Base-by-base conservation (phyloP, 257 asterid species). In the Cruciata laevipes region DNA sequence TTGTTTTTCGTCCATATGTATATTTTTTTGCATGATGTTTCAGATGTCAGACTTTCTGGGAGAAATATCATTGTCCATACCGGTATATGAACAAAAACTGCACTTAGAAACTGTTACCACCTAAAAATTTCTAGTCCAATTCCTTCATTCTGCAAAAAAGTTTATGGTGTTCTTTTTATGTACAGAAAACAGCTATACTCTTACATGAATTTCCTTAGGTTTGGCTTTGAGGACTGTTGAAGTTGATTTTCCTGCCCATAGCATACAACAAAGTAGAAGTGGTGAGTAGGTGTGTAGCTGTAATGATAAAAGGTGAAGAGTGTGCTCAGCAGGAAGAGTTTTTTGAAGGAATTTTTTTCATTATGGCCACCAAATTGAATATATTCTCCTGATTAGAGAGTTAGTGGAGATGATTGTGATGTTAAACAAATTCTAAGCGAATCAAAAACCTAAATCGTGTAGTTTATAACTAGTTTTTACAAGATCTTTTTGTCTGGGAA, bases 401-500 rank as follows among this genome's bases (percentile, higher is more conserved):
- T 33, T 55, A 10, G 64, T 55, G 64, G 71, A 55, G 42, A 52
- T 18, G 24, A 47, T 47, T 20, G 0, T 47, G 55, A 20, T 47
- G 6, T 47, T 47, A 47, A 16, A 47, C 55, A 47, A 47, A 47
- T 47, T 6, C 55, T 47, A 17, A 47, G 71, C 32, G 27, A 25
- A 60, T 21, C 10, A 21, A 60, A 11, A 60, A 31, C 23, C 6
- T 23, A 0, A 30, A 27, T 27, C 20, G 21, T 13, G 64, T 27
- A 14, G 31, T 60, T 21, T 30, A 44, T 24, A 66, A 51, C 16
- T 30, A 25, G 58, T 49, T 23, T 49, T 40, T 16, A 14, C 27
- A 49, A 17, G 27, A 47, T 65, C 55, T 47, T 47, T 65, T n/a
- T 47, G 16, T 63, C 53, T 63, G 20, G 61, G 53, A 44, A 66